A percentile compares a stretch with the other conserved stretches of the same genome.
Conservation (phyloP, 495 filamentous ascomycete species). For the Hyaloscypha finlandica region DNA sequence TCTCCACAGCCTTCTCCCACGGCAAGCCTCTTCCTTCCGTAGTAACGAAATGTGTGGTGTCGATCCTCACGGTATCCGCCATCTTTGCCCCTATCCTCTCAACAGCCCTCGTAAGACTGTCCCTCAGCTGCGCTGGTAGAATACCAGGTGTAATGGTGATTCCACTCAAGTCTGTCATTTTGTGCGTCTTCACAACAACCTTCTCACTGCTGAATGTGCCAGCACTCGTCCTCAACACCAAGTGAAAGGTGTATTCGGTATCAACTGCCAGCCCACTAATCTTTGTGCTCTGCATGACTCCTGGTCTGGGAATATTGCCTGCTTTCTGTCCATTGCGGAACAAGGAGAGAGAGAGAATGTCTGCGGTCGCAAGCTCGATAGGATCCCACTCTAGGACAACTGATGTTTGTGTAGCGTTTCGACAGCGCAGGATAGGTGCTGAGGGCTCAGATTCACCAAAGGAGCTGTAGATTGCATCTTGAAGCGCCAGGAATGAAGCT, state of each 20-base stretch:
- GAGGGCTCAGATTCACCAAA: conserved; percentile 83
- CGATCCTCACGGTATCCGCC: conserved; percentile 88
- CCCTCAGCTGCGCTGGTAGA: conserved; percentile 71
- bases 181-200: conserved; percentile 86
- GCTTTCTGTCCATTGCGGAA: conserved; percentile 97
- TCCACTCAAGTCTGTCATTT: conserved; percentile 97
- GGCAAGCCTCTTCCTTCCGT: conserved; percentile 86
- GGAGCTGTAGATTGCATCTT: conserved; percentile 80
- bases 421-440: conserved; percentile 79
- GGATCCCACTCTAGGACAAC: conserved; percentile 98
- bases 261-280: conserved; percentile 96
- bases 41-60: conserved; percentile 98
- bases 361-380: conserved; percentile 88
- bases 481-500: conserved; percentile 75
- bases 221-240: conserved; percentile 88
- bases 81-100: conserved; percentile 92
- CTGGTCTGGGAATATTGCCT: conserved; percentile 84
- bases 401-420: conserved; percentile 95
- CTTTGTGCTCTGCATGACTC: conserved; percentile 88
- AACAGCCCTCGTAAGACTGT: conserved; percentile 71
- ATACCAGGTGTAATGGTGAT: conserved; percentile 94
- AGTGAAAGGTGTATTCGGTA: conserved; percentile 92
- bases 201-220: conserved; percentile 83
- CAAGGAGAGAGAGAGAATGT: conserved; percentile 81
- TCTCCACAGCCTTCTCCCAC: conserved; percentile 96